Evolutionary conservation across 495 filamentous ascomycete genomes (phyloP), one percentile per base, ranked within the genome.

Genomic region (Aspergillus incahuasiensis): DNA sequence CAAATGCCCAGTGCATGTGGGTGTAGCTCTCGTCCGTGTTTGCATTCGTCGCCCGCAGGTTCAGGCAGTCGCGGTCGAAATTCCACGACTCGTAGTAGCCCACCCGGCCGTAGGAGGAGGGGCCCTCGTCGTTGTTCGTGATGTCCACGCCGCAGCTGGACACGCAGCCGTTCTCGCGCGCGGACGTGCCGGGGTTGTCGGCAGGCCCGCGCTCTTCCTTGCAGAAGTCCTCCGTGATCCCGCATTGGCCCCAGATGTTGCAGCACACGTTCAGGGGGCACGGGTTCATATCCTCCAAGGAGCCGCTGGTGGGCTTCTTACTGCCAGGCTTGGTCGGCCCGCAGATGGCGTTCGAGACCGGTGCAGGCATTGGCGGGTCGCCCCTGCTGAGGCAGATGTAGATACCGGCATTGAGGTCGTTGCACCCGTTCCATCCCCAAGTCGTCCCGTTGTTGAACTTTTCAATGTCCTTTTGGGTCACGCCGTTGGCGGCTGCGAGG

Each of bases 301-400:
- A 43, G 3, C 57, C 60, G 42, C 57, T 34, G 0, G 65, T 48
- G 24, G 67, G 63, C 11, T 22, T 13, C 19, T 55, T 11, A 8
- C 74, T 75, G 0, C 73, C 75, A 8, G 65, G 59, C 18, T 68
- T 63, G 55, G 70, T 66, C 0, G 78, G 79, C 0, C 79, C 79
- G 57, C 79, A 82, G 5, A 73, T 52, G 13, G 74, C 67, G 24
- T 69, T 71, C 0, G 58, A 18, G 0, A 76, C 21, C 0, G 57
- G 46, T 6, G 70, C 59, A 0, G 80, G 81, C 63, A 82, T 59
- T 0, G 79, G 77, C 3, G 80, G 39, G 22, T 5, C 38, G 2
- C 81, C 81, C 1, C 58, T 54, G 59, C 78, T 81, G 2, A 84
- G 39, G 57, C 81, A 82, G 16, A 84, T 80, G 11, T 20, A 40